Conservation (phyloP, 257 asterid genomes). For the Ajuga chamaepitys region DNA sequence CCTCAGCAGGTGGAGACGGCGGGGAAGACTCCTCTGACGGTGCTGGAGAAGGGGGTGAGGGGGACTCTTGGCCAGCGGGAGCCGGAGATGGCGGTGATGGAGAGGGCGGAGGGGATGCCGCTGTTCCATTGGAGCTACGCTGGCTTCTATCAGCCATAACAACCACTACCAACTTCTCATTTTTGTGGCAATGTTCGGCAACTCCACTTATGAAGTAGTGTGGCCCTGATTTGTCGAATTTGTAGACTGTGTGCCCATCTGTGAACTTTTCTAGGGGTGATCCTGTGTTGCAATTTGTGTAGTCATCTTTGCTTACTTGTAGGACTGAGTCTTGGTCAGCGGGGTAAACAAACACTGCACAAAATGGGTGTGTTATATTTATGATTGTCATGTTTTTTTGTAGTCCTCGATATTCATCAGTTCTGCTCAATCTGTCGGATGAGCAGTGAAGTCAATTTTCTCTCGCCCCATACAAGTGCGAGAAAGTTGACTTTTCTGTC, state of each 20-base stretch:
- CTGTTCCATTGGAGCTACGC: background rate
- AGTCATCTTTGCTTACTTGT: conserved; percentile 51
- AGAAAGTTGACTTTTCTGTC: no score
- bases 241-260: conserved; percentile 48
- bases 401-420: no score
- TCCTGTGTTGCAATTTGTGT: conserved; percentile 41
- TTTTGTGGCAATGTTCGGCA: conserved; percentile 56
- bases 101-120: conserved; percentile 32
- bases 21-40: conserved; percentile 34
- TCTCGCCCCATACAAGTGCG: no score
- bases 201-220: conserved; percentile 75
- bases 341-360: conserved; percentile 56
- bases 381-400: no score
- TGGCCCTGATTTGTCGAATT: conserved; percentile 49
- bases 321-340: conserved; percentile 60
- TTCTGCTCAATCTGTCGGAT: no score
- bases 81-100: conserved; percentile 17
- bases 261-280: conserved; percentile 38
- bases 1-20: conserved; percentile 32
- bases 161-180: conserved; percentile 47
- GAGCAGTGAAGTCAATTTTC: no score
- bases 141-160: conserved; percentile 69
- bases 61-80: conserved; percentile 34
- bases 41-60: conserved; percentile 40
- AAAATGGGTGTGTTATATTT: background rate